Percentiles rank a stretch among this genome's conserved stretches.
These are phyloP conservation scores for Aureobasidium namibiae DNA, from an alignment of 2,329 filamentous ascomycete species.

Conservation along the genomic window DNA sequence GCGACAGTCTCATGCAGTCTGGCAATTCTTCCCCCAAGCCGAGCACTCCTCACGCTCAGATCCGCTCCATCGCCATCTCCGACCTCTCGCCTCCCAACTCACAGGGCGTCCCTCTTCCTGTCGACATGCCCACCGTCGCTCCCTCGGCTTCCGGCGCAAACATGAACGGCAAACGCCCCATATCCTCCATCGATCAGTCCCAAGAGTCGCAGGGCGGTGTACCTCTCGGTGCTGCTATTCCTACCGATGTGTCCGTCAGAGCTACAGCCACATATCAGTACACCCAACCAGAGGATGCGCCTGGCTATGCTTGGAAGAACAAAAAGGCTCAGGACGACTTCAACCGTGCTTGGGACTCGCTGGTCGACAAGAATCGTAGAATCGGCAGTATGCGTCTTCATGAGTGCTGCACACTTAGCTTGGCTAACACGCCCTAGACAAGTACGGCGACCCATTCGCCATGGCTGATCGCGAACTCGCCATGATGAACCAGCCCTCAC, in stretches of 20 bases:
- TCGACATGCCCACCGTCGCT: slow-evolving; percentile 16
- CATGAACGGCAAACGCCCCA: slow-evolving; percentile 30
- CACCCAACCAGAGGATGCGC: slow-evolving; percentile 32
- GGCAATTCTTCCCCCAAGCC: slow-evolving; percentile 32
- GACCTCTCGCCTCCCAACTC: slow-evolving; percentile 50
- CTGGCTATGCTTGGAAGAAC: slow-evolving; percentile 46
- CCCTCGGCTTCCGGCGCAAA: slow-evolving; percentile 22
- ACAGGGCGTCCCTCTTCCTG: slow-evolving; percentile 28
- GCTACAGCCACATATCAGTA: slow-evolving; percentile 26
- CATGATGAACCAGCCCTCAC: slow-evolving; percentile 10
- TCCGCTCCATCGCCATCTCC: slow-evolving; percentile 23
- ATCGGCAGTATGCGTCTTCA: slow-evolving; percentile 23
- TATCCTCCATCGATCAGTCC: slow-evolving; percentile 27
- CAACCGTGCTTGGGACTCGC: slow-evolving; percentile 38
- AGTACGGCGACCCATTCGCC: slow-evolving; percentile 29
- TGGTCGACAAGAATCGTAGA: slow-evolving; percentile 41
- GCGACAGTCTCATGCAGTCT: slow-evolving; percentile 49
- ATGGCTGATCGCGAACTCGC: slow-evolving; percentile 26
- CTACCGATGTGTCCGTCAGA: slow-evolving; percentile 15
- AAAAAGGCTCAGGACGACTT: slow-evolving; percentile 51
- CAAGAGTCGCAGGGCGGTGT: slow-evolving; percentile 14
- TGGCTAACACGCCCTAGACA: slow-evolving; percentile 17
- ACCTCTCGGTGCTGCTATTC: neutral
- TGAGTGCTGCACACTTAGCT: too few relatives aligned
- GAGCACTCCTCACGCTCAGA: slow-evolving; percentile 29